These are phyloP conservation scores for Aspergillus heteromorphus DNA, from an alignment of 495 filamentous ascomycete genomes.

Conservation along the genomic window DNA sequence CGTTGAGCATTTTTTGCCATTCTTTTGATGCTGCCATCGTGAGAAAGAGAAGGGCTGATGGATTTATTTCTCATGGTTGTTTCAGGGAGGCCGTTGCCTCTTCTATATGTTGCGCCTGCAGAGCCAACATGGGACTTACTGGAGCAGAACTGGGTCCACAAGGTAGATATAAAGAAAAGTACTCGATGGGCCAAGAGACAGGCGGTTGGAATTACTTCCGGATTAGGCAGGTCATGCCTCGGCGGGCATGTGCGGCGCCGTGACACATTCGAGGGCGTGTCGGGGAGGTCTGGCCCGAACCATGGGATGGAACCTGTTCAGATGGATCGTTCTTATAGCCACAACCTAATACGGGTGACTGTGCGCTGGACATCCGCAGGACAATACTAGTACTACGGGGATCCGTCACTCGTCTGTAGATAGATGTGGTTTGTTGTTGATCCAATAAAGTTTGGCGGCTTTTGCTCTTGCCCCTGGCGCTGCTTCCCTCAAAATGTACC, in stretches of 20 bases:
- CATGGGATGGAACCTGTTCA: neutral
- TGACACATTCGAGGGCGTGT: neutral
- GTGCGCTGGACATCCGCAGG: too few relatives aligned
- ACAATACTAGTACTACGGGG: too few relatives aligned
- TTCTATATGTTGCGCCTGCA: neutral
- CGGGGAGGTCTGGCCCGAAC: neutral
- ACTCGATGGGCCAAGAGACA: neutral
- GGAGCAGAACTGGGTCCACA: too few relatives aligned
- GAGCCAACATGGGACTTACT: neutral
- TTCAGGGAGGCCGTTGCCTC: neutral
- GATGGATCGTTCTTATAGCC: neutral
- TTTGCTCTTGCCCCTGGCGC: too few relatives aligned
- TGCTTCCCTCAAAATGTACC: too few relatives aligned
- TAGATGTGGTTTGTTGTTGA: too few relatives aligned
- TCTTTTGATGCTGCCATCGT: slow-evolving; percentile 30
- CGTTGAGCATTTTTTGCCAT: slow-evolving; percentile 33
- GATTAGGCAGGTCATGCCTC: slow-evolving; percentile 7
- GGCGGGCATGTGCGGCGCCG: neutral
- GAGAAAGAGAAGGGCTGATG: too few relatives aligned
- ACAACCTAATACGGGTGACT: too few relatives aligned
- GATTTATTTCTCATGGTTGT: neutral
- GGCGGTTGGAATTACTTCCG: slow-evolving; percentile 8
- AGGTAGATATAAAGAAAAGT: too few relatives aligned
- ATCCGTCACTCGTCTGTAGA: too few relatives aligned
- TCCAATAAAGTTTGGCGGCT: too few relatives aligned